Percentiles rank a stretch among this genome's conserved stretches.
These are phyloP conservation scores for Brassica juncea DNA, from an alignment of 345 rosid species.

Conservation along the genomic window DNA sequence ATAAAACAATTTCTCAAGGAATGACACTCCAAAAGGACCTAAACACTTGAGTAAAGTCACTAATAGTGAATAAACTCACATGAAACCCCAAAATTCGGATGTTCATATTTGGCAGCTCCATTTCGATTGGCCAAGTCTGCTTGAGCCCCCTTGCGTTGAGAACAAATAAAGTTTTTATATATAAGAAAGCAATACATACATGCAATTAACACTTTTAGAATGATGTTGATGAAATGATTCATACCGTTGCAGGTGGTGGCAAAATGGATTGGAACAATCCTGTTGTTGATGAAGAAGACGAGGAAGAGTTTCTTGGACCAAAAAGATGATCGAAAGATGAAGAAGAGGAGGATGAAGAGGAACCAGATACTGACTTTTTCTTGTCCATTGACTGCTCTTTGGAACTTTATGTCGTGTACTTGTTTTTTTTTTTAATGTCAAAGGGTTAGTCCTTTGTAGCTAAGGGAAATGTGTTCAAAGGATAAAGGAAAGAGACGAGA, in stretches of 20 bases:
- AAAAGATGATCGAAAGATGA: conserved; percentile 40
- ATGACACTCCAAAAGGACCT: neutral
- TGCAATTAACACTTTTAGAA: neutral
- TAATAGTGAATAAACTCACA: conserved; percentile 26
- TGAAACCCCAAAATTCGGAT: conserved; percentile 40
- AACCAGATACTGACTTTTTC: conserved; percentile 33
- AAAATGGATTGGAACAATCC: conserved; percentile 42
- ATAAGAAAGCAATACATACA: neutral
- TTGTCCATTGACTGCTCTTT: conserved; percentile 39
- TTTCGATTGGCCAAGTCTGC: conserved; percentile 44
- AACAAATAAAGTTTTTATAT: conserved; percentile 1
- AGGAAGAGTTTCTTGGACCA: conserved; percentile 40
- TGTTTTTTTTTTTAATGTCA: conserved; percentile 10
- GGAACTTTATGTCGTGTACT: conserved; percentile 7
- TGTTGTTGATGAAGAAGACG: conserved; percentile 38
- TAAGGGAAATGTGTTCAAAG: conserved; percentile 3
- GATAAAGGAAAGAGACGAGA: conserved; percentile 20
- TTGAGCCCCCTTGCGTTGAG: conserved; percentile 34
- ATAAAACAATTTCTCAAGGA: neutral
- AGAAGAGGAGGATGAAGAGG: conserved; percentile 33
- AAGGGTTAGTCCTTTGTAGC: conserved; percentile 29
- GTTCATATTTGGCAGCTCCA: conserved; percentile 43
- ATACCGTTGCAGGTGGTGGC: conserved; percentile 38
- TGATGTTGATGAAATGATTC: neutral
- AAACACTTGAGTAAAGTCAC: neutral